These are phyloP conservation scores for Astrothelium subdiscretum DNA, from an alignment of 495 filamentous ascomycete species.

Conservation along the genomic window DNA sequence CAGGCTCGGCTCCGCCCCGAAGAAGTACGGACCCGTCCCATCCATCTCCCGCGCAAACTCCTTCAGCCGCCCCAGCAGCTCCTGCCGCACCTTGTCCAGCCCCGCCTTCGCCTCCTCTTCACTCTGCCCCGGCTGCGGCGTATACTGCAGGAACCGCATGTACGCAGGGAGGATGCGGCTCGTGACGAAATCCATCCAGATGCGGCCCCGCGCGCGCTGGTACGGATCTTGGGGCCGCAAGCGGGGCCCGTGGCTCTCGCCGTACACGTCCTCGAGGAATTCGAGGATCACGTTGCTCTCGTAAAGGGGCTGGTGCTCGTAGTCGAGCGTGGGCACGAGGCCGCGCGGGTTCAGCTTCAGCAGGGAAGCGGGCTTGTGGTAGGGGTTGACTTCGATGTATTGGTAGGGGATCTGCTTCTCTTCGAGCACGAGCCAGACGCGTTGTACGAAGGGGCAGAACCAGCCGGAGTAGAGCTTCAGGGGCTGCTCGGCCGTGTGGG, in stretches of 20 bases:
- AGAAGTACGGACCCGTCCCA: slow-evolving; percentile 48
- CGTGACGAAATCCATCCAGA: slow-evolving; percentile 60
- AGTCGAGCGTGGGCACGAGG: slow-evolving; percentile 53
- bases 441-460: slow-evolving; percentile 47
- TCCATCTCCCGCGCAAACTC: slow-evolving; percentile 50
- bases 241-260: slow-evolving; percentile 25
- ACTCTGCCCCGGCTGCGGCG: slow-evolving; percentile 23
- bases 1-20: slow-evolving; percentile 42
- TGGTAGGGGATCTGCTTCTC: slow-evolving; percentile 63
- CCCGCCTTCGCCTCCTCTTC: slow-evolving; percentile 21
- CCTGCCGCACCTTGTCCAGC: slow-evolving; percentile 35
- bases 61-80: slow-evolving; percentile 41
- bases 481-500: slow-evolving; percentile 36
- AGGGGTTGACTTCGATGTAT: slow-evolving; percentile 49
- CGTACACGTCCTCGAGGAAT: slow-evolving; percentile 58
- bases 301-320: slow-evolving; percentile 46
- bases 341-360: slow-evolving; percentile 57
- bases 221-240: slow-evolving; percentile 48
- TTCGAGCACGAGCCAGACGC: slow-evolving; percentile 53
- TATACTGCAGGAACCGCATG: slow-evolving; percentile 54
- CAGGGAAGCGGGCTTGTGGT: slow-evolving; percentile 52
- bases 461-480: slow-evolving; percentile 54
- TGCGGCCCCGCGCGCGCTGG: slow-evolving; percentile 43
- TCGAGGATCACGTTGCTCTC: slow-evolving; percentile 57
- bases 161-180: slow-evolving; percentile 52